Percentiles rank a stretch among this genome's conserved stretches.
phyloP scores from a whole-genome alignment of 495 filamentous ascomycete species.

The Penicillium pancosmium region DNA sequence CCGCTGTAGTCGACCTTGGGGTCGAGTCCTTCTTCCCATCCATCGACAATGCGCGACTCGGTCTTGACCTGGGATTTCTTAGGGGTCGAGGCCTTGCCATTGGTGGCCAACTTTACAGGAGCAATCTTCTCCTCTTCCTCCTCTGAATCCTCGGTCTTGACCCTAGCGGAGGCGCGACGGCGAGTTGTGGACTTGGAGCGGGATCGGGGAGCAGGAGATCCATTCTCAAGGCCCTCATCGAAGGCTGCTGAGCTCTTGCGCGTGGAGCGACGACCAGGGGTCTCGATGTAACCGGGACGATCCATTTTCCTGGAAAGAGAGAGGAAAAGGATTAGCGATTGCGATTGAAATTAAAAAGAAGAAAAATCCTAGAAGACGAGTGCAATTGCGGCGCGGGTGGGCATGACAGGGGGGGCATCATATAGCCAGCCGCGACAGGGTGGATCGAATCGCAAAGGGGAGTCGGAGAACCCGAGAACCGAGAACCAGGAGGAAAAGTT shows the following conservation, averaged over 20 bases:
- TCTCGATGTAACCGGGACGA: constrained; percentile 59
- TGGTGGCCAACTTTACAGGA: constrained; percentile 30
- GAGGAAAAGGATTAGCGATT: constrained; percentile 1
- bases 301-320: constrained; percentile 53
- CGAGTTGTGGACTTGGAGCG: constrained; percentile 35
- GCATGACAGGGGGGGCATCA: constrained; percentile 7
- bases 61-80: constrained; percentile 18
- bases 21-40: constrained; percentile 68
- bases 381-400: constrained; percentile 1
- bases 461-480: constrained; percentile 5
- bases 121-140: constrained; percentile 35
- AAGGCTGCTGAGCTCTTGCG: constrained; percentile 44
- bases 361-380: constrained; percentile 2
- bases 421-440: constrained; percentile 22
- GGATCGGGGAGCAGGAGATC: constrained; percentile 29
- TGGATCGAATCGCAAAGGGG: constrained; percentile 18
- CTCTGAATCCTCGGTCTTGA: constrained; percentile 27
- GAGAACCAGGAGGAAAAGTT: constrained; percentile 7
- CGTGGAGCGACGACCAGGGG: constrained; percentile 51
- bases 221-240: constrained; percentile 31
- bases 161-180: constrained; percentile 35
- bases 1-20: constrained; percentile 79
- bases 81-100: constrained; percentile 41
- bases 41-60: constrained; percentile 57
- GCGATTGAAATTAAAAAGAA: neutral